Evolutionary conservation across 208 protist species (phyloP), one percentile per base, ranked within the genome.

Genomic region (Perkinsela sp.): DNA sequence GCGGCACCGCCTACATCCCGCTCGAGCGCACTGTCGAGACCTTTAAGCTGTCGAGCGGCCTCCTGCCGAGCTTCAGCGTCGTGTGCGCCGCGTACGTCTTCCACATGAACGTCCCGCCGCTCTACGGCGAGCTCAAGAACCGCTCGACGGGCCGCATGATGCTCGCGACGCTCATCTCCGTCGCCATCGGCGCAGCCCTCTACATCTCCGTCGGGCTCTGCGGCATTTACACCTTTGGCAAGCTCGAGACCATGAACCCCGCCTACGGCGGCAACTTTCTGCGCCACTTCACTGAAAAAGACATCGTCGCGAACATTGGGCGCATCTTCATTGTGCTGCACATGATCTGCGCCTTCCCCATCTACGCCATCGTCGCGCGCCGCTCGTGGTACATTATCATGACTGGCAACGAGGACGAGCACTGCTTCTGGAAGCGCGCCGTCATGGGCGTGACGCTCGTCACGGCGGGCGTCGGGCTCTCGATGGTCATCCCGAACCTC

Each of bases 71-170:
- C 31, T 69, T 74, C 70, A 69, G 69, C 69, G 29, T 74, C 69
- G 57, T 74, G 22, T 72, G 69, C 31, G 72, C 73, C n/a, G 69
- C 70, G 48, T 74, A 73, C 57, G 28, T 28, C n/a, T 74, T 69
- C 66, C 72, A 74, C 66, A 73, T 73, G 40, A 74, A 74, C 66
- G 67, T 74, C 22, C 72, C 72, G 30, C 29, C 67, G 28, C 73
- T 74, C 32, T 74, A 74, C 70, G 32, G 70, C 6, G 72, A 74
- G n/a, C 68, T 74, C 68, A 15, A 48, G 32, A 69, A 68, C 28
- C 66, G 72, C n/a, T 73, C 68, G 2, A 31, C 70, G 70, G 6
- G 66, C 40, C 29, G 67, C 28, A 74, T 74, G 68, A 69, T 48
- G 28, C 15, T 28, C 32, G 70, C 67, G 28, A 67, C 73, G 1